These are phyloP conservation scores for Calonectria pteridis DNA, from an alignment of 2,329 filamentous ascomycete species.

Conservation along the genomic window DNA sequence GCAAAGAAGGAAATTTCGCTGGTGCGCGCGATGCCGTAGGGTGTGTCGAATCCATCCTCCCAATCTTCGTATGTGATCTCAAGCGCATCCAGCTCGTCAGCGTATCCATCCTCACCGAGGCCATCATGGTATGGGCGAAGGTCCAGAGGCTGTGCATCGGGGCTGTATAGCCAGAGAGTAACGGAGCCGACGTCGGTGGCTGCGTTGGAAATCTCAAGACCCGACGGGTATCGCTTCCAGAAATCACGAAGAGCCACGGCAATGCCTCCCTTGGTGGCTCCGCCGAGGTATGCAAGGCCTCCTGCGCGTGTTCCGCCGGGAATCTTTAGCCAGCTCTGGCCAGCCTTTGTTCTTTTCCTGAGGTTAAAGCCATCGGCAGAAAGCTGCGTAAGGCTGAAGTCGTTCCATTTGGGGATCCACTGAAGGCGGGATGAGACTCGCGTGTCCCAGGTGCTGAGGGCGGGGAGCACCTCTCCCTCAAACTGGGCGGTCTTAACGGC, in stretches of 20 bases:
- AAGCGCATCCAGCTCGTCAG: constrained; percentile 69
- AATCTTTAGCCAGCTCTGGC: constrained; percentile 70
- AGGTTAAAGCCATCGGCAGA: constrained; percentile 72
- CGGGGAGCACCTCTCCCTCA: constrained; percentile 58
- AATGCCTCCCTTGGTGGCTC: constrained; percentile 68
- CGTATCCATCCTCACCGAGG: constrained; percentile 66
- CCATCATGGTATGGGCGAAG: constrained; percentile 70
- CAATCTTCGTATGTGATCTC: constrained; percentile 75
- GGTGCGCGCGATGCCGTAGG: constrained; percentile 69
- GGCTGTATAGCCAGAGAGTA: constrained; percentile 72
- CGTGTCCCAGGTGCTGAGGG: constrained; percentile 60
- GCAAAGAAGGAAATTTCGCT: constrained; percentile 68
- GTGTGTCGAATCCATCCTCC: constrained; percentile 66
- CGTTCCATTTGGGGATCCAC: constrained; percentile 71
- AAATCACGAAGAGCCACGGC: constrained; percentile 71
- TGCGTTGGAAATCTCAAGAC: constrained; percentile 67
- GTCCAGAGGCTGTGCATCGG: constrained; percentile 67
- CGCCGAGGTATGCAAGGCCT: constrained; percentile 70
- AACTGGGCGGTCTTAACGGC: constrained; percentile 63
- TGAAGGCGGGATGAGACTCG: constrained; percentile 60
- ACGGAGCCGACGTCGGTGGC: constrained; percentile 62
- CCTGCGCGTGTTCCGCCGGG: constrained; percentile 67
- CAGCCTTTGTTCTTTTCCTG: constrained; percentile 70
- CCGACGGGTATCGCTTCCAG: constrained; percentile 73
- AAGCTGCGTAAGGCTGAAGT: constrained; percentile 68